A percentile compares a stretch with the other conserved stretches of the same genome.
phyloP scores from a whole-genome alignment of 306 rosid species.

The Hippophae tibetana region DNA sequence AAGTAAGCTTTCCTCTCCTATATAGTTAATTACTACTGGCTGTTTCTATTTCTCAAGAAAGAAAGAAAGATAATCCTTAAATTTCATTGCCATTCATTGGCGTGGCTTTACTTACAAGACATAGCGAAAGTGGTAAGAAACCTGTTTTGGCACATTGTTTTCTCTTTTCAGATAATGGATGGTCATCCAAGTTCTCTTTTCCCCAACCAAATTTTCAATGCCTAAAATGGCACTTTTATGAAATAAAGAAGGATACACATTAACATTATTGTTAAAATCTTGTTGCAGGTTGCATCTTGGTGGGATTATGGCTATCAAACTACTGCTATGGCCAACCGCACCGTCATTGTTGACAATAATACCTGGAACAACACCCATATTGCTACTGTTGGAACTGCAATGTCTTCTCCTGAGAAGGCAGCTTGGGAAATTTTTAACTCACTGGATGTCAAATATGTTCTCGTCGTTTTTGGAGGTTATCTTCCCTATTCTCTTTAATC shows the following conservation, averaged over 20 bases:
- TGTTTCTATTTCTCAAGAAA: not conserved
- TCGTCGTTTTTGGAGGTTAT: constrained; percentile 97
- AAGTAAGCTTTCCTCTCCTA: constrained; percentile 43
- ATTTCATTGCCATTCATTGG: too few relatives aligned
- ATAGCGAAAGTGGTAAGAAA: not conserved
- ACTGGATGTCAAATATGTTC: constrained; percentile 96
- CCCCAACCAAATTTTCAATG: not conserved
- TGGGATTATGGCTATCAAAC: constrained; percentile 99
- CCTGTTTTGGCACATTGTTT: not conserved
- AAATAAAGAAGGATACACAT: not conserved
- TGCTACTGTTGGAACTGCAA: constrained; percentile 98
- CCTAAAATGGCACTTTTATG: not conserved
- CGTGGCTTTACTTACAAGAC: too few relatives aligned
- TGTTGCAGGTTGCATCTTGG: constrained; percentile 95
- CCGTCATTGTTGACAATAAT: constrained; percentile 97
- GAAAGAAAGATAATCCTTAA: too few relatives aligned
- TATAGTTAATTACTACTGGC: not conserved
- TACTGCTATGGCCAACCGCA: constrained; percentile 99
- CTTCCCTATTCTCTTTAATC: constrained; percentile 19
- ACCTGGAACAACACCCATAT: constrained; percentile 99
- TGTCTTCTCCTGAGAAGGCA: constrained; percentile 99
- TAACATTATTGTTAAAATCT: constrained; percentile 6
- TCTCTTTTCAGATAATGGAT: not conserved
- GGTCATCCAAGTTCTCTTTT: too few relatives aligned
- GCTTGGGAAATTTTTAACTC: constrained; percentile 99